phyloP scores from a whole-genome alignment of 2,329 filamentous ascomycete species.

The Aspergillus sp. region DNA sequence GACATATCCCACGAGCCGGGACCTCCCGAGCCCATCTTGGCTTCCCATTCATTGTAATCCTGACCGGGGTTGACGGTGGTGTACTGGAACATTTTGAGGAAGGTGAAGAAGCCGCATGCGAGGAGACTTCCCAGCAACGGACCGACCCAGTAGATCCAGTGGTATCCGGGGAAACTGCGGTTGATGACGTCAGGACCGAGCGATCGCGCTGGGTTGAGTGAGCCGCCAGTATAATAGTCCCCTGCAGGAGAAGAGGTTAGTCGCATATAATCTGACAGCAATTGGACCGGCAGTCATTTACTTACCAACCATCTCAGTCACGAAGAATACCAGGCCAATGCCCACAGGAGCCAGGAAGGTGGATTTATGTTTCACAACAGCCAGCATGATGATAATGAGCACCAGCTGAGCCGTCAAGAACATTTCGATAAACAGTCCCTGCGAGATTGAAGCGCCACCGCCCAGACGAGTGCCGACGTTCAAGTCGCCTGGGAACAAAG shows the following conservation, averaged over 20 bases:
- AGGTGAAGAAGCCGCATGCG: constrained; percentile 52
- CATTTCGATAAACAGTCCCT: constrained; percentile 68
- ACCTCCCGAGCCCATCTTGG: constrained; percentile 14
- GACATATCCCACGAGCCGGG: constrained; percentile 24
- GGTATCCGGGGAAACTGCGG: constrained; percentile 48
- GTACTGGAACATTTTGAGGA: constrained; percentile 50
- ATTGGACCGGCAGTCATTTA: background rate
- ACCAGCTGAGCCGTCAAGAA: constrained; percentile 66
- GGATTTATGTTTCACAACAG: constrained; percentile 71
- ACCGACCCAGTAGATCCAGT: constrained; percentile 56
- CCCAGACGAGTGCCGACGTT: constrained; percentile 60
- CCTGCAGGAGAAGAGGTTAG: constrained; percentile 27
- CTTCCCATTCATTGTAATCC: constrained; percentile 54
- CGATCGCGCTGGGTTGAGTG: constrained; percentile 52
- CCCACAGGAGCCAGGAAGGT: constrained; percentile 72
- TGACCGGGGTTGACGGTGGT: constrained; percentile 53
- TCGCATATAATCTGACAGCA: background rate
- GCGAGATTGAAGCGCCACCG: constrained; percentile 53
- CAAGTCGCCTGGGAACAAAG: constrained; percentile 60
- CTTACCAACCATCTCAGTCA: constrained; percentile 55
- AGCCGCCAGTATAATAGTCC: constrained; percentile 52
- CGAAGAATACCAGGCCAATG: constrained; percentile 71
- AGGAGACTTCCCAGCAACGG: constrained; percentile 50
- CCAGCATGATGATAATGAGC: constrained; percentile 68
- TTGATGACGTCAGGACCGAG: constrained; percentile 52